Evolutionary conservation across 2,329 filamentous ascomycete species (phyloP).

Genomic region (Penicillium sp.): DNA sequence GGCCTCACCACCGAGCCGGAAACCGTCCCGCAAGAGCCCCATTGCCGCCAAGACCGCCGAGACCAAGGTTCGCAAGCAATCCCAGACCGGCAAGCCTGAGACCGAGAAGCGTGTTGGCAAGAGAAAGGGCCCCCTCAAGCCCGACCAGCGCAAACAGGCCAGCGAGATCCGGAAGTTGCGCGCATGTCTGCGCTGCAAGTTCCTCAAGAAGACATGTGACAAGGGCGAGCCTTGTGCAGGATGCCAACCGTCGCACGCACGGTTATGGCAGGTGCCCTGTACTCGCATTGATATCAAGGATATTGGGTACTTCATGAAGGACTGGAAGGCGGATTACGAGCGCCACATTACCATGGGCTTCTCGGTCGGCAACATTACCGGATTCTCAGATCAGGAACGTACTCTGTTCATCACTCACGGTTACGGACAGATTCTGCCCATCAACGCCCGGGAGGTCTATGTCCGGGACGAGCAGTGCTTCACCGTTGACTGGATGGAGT

Average conservation of each 20-base stretch:
- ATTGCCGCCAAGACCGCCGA: conserved; percentile 79
- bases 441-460: conserved; percentile 90
- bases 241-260: conserved; percentile 91
- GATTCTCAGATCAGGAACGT: conserved; percentile 63
- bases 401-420: conserved; percentile 93
- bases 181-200: conserved; percentile 94
- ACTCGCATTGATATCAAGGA: conserved; percentile 99
- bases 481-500: conserved; percentile 90
- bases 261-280: conserved; percentile 96
- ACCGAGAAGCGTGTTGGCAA: conserved; percentile 91
- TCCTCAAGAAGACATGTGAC: conserved; percentile 98
- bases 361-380: conserved; percentile 93
- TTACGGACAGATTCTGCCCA: conserved; percentile 87
- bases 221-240: conserved; percentile 95
- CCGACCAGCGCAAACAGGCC: conserved; percentile 93
- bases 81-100: conserved; percentile 74
- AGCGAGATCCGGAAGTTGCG: conserved; percentile 94
- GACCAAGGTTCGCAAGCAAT: conserved; percentile 74
- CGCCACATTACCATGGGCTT: conserved; percentile 83
- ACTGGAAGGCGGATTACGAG: conserved; percentile 97
- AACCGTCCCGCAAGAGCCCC: conserved; percentile 68
- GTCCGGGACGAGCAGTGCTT: conserved; percentile 92
- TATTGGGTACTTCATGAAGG: conserved; percentile 98
- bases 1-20: conserved; percentile 66
- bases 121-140: conserved; percentile 82